Base-by-base conservation (phyloP, 2,329 filamentous ascomycete species). In the Neonectria magnoliae region DNA sequence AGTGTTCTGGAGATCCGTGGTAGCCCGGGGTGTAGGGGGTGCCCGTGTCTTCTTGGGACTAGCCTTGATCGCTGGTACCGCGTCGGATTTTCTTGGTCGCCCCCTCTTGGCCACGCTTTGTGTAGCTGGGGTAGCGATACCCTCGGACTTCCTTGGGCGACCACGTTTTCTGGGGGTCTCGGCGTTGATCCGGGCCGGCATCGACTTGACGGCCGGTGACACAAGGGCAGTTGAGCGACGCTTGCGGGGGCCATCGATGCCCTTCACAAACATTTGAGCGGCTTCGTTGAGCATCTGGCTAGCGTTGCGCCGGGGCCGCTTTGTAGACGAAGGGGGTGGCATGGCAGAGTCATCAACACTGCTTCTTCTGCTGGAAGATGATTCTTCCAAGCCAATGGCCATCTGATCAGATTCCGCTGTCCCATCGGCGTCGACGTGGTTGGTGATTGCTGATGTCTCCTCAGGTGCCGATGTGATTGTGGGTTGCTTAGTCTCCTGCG, bases 131-230 rank as follows among this genome's bases (percentile, higher is more conserved):
- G 71, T 73, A 8, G 65, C 53, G 9, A 59, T 27, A 36, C 18
- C 62, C 45, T 73, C 69, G 45, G 65, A 73, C 55, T 73, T 73
- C 20, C 65, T 67, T 5, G 71, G 71, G n/a, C 70, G 70, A 36
- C 71, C 71, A 20, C 70, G 68, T 52, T 69, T 74, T 38, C 31
- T 70, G 7, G 71, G 71, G 1, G 71, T 73, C 42, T 66, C 56
- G 1, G 64, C 44, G 10, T 51, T 13, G 20, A 61, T 36, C 13
- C 56, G 59, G 16, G 71, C 71, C 8, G 69, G 71, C 70, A 73
- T 73, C 14, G 71, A 74, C 52, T 51, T 68, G 5, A 57, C 38
- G 25, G 29, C 66, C 3, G 68, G 70, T 5, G 71, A 69, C 10
- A 25, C 52, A 10, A 67, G 68, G 1, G 62, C 64, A 4, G 59